phyloP scores from a whole-genome alignment of 225 moss, liverwort and hornwort species.

The Climacium dendroides region DNA sequence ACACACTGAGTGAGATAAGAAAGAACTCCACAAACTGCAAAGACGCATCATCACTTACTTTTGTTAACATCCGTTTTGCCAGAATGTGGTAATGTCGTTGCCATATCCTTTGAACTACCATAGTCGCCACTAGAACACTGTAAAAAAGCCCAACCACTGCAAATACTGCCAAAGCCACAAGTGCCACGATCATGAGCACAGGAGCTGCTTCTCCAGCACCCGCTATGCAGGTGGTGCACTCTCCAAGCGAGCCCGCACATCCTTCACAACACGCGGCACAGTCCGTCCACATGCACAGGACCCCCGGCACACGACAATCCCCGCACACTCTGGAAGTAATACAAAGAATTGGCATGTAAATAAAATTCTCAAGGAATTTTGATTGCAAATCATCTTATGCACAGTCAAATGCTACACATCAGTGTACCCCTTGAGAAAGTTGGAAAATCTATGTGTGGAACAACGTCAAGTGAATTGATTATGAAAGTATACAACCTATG shows the following conservation, averaged over 20 bases:
- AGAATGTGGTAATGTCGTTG: slow-evolving; percentile 70
- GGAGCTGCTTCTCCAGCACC: slow-evolving; percentile 52
- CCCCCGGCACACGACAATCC: slow-evolving; percentile 47
- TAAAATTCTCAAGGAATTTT: neutral
- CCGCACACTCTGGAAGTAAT: slow-evolving; percentile 16
- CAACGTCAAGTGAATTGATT: neutral
- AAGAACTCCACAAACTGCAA: neutral
- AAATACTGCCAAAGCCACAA: slow-evolving; percentile 32
- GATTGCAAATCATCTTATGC: neutral
- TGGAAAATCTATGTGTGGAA: neutral
- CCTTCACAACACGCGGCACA: slow-evolving; percentile 46
- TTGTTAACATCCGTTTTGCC: slow-evolving; percentile 56
- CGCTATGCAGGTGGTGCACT: slow-evolving; percentile 41
- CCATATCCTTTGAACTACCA: slow-evolving; percentile 77
- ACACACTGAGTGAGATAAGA: neutral
- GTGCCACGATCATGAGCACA: slow-evolving; percentile 38
- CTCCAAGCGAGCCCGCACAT: slow-evolving; percentile 40
- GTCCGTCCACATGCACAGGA: slow-evolving; percentile 52
- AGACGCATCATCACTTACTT: slow-evolving; percentile 12
- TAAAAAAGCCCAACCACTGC: slow-evolving; percentile 49
- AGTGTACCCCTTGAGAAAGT: neutral
- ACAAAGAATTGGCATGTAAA: neutral
- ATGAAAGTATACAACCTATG: neutral
- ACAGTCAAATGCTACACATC: neutral
- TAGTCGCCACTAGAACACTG: slow-evolving; percentile 47